Conservation (phyloP, 306 rosid genomes). For the Inga laurina region DNA sequence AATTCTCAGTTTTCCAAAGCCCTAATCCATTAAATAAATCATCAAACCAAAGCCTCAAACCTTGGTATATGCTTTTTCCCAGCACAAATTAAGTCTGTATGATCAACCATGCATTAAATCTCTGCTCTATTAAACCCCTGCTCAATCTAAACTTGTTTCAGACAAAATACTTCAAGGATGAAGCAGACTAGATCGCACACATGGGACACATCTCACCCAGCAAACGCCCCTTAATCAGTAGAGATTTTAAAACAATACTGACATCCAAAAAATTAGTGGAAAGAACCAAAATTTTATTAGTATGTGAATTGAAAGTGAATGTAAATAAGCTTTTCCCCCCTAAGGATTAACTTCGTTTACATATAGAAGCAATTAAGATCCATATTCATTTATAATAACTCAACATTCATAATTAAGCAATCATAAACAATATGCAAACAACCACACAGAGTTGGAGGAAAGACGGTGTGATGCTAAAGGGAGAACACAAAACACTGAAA, state of each 20-base stretch:
- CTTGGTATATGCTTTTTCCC: background rate
- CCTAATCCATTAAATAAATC: background rate
- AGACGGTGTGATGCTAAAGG: background rate
- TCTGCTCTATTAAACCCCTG: background rate
- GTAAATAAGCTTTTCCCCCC: background rate
- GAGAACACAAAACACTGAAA: constrained; percentile 11
- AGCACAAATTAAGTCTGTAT: constrained; percentile 16
- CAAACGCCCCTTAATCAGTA: background rate
- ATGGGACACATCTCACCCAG: constrained; percentile 1
- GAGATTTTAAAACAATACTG: constrained; percentile 17
- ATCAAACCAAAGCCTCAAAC: constrained; percentile 5
- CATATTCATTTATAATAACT: background rate
- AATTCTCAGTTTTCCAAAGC: constrained; percentile 21
- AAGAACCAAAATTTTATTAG: background rate
- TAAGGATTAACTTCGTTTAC: background rate
- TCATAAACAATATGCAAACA: background rate
- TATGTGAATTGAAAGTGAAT: background rate
- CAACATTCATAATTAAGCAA: constrained; percentile 2
- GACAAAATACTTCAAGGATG: background rate
- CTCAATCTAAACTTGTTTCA: constrained; percentile 4
- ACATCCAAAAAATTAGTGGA: background rate
- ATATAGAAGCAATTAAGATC: constrained; percentile 13
- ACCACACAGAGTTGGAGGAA: background rate
- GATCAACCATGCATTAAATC: constrained; percentile 20
- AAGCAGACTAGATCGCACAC: constrained; percentile 15